Percentiles rank a stretch among this genome's conserved stretches.
Conservation (phyloP, 1,284 basidiomycete genomes). For the Malassezia psittaci region DNA sequence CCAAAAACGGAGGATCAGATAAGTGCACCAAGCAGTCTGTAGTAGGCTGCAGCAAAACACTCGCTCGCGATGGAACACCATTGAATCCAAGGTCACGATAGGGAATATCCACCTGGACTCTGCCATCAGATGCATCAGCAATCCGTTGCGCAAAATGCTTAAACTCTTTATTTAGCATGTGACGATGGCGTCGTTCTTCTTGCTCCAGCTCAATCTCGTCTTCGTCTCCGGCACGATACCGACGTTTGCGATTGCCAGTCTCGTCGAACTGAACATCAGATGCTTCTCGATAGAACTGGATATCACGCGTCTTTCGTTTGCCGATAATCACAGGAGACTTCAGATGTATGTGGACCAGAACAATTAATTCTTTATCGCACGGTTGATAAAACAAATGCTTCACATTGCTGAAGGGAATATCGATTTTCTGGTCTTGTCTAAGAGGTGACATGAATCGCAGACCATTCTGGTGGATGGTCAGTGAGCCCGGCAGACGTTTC, state of each 20-base stretch:
- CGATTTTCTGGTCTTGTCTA: slow-evolving; percentile 42
- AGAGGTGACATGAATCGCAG: slow-evolving; percentile 75
- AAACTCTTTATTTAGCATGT: slow-evolving; percentile 87
- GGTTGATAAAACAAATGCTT: slow-evolving; percentile 99
- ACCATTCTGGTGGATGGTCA: slow-evolving; percentile 97
- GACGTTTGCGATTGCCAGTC: slow-evolving; percentile 94
- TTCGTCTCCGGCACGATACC: slow-evolving; percentile 93
- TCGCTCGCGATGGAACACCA: slow-evolving; percentile 91
- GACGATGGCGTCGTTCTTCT: slow-evolving; percentile 80
- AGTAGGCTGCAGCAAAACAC: slow-evolving; percentile 86
- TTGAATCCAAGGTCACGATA: slow-evolving; percentile 95
- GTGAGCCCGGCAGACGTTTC: slow-evolving; percentile 78
- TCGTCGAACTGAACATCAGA: slow-evolving; percentile 97
- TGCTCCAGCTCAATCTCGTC: slow-evolving; percentile 99
- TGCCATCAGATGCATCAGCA: slow-evolving; percentile 68
- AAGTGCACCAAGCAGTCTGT: slow-evolving; percentile 95
- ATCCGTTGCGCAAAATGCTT: slow-evolving; percentile 87
- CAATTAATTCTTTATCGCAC: slow-evolving; percentile 89
- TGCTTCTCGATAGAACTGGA: slow-evolving; percentile 97
- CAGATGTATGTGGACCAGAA: slow-evolving; percentile 86
- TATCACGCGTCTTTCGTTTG: slow-evolving; percentile 95
- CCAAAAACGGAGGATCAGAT: slow-evolving; percentile 88
- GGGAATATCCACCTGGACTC: slow-evolving; percentile 86
- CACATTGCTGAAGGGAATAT: slow-evolving; percentile 84
- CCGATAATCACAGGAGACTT: slow-evolving; percentile 96